Evolutionary conservation across 2,329 filamentous ascomycete species (phyloP), one percentile per base, ranked within the genome.

Genomic region (Metarhizium robertsii): DNA sequence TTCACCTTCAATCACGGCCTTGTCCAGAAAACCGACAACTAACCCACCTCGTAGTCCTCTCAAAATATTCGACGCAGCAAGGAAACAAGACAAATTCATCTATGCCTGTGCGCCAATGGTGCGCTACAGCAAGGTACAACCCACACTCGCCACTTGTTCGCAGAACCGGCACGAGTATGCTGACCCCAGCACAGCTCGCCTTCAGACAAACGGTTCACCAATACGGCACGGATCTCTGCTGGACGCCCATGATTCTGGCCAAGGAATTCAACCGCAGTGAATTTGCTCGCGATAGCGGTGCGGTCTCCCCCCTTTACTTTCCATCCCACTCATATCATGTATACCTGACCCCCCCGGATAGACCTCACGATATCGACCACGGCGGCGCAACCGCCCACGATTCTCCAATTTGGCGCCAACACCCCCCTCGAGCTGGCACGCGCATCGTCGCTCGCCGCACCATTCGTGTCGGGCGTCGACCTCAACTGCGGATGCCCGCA

Each of bases 401-500:
- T 88, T 53, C 78, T 83, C 40, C 86, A 88, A 65, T 87, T 88
- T 63, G 86, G 85, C 50, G 77, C 81, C 59, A 85, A 81, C 61
- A 76, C 75, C 4, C 77, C 84, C 6, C 63, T 75, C 3, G 86
- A 89, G 65, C 75, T 88, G 48, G 75, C 81, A 14, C 77, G 84
- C 34, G 84, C 85, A 11, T 78, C 84, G 0, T 74, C 78, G 25
- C 76, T 88, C 50, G 81, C 83, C 2, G 79, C 77, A 0, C 84
- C 85, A 2, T 81, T 73, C 65, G 79, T 81, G 53, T 79, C 78
- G 62, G 86, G 86, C 59, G 78, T 88, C 3, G 84, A 88, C 62
- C 73, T 88, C 45, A 88, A 88, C 71, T 89, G 86, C 67, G 86
- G 86, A 11, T 89, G 86, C 63, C 86, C 86, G 7, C 86, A 89